Evolutionary conservation across 305 asterid species (phyloP), one percentile per base, ranked within the genome.

Genomic region (Fraxinus xanthoxyloides): DNA sequence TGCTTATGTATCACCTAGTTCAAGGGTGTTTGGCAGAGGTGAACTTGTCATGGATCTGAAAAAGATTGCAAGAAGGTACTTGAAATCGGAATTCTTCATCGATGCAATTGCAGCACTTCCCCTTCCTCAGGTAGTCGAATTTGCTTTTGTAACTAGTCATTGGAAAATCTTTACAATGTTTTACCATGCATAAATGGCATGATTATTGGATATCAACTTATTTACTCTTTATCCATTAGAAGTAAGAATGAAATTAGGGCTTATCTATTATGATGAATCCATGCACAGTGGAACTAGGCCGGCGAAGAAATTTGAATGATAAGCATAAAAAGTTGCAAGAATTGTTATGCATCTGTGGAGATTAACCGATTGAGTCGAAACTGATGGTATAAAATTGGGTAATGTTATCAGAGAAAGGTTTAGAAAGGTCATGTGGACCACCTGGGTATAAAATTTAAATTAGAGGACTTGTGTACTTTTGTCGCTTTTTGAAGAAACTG

Each of bases 11-110:
- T 85, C 97, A 48, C 95, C 93, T 54, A 93, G 92, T 81, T 93
- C 95, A 48, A 88, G 95, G 82, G 95, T 91, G 72, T 90, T 91
- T 83, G 97, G 97, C 4, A 91, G 90, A 84, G 97, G 97, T 38
- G 95, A 91, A 77, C 93, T 93, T 84, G 97, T 93, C 24, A 91
- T 88, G 92, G 93, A 93, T 89, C 89, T 75, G 28, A 84, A 88
- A 43, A 83, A 80, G 88, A 91, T 93, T 10, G 91, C 90, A 3
- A 84, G 80, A 80, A 87, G 89, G 82, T 93, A 93, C 75, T 81
- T 90, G 89, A 90, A 84, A 84, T 81, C 90, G 0, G 95, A 91
- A 28, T 91, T 93, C 89, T 78, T 88, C 77, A 79, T 93, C 10
- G 95, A 93, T 84, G 87, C 84, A 15, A 77, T 93, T 80, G 95